Conservation (phyloP, 2,329 filamentous ascomycete genomes). For the Metarhizium album region DNA sequence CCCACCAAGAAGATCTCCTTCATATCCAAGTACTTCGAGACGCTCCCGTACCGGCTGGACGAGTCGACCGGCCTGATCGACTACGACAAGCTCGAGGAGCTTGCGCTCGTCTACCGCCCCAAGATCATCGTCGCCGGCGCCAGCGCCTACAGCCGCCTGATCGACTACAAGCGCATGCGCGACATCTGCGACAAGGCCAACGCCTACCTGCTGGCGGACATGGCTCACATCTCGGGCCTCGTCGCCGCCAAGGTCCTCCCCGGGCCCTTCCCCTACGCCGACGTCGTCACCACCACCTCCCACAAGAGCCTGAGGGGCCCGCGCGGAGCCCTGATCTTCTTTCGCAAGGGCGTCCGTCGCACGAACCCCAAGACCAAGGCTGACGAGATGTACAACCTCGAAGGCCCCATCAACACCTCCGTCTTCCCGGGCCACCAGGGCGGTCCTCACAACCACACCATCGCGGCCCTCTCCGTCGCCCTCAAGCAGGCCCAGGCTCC, state of each 20-base stretch:
- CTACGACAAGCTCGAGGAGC: constrained; percentile 82
- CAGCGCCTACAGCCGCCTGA: constrained; percentile 89
- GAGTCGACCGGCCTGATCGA: constrained; percentile 88
- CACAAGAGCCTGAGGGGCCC: constrained; percentile 96
- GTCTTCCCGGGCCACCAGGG: constrained; percentile 98
- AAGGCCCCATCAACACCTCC: constrained; percentile 86
- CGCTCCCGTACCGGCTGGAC: constrained; percentile 85
- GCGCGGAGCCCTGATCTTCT: constrained; percentile 97
- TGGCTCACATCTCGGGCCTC: constrained; percentile 94
- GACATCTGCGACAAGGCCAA: constrained; percentile 84
- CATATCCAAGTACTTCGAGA: constrained; percentile 98
- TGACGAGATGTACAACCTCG: constrained; percentile 80
- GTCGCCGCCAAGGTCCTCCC: constrained; percentile 87
- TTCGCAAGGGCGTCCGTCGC: constrained; percentile 79
- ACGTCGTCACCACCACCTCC: constrained; percentile 94
- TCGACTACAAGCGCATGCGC: constrained; percentile 90
- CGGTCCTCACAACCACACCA: constrained; percentile 98
- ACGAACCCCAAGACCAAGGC: constrained; percentile 77
- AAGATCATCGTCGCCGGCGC: constrained; percentile 94
- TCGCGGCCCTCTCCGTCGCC: constrained; percentile 87
- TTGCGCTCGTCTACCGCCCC: constrained; percentile 80
- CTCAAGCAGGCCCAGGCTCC: constrained; percentile 84
- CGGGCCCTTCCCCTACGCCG: constrained; percentile 77
- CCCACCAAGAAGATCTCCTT: constrained; percentile 93
- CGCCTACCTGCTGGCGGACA: constrained; percentile 88